phyloP scores from a whole-genome alignment of 75 land plant species.

The Pinus tabuliformis region DNA sequence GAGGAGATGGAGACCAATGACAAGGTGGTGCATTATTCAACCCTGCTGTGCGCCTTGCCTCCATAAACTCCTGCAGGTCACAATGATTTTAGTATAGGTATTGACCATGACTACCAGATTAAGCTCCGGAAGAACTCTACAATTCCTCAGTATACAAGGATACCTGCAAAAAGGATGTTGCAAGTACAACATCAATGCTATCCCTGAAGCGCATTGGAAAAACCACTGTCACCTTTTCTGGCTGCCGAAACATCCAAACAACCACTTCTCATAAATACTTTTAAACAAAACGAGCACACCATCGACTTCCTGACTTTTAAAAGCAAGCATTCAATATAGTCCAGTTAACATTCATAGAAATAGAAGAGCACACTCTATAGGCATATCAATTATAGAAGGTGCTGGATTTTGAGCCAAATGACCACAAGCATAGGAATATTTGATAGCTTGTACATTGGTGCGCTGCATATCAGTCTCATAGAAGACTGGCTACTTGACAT shows the following conservation, averaged over 20 bases:
- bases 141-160: background rate
- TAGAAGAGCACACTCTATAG: background rate
- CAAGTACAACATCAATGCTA: conserved; percentile 76
- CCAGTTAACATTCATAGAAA: conserved; percentile 1
- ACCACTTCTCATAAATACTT: background rate
- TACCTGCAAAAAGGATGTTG: conserved; percentile 95
- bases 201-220: conserved; percentile 98
- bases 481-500: background rate
- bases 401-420: background rate
- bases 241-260: conserved; percentile 42
- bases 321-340: background rate
- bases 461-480: background rate
- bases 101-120: background rate
- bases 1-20: conserved; percentile 81
- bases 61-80: conserved; percentile 80
- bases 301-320: background rate
- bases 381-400: background rate
- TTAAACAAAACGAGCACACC: background rate
- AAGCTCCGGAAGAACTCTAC: background rate
- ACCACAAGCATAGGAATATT: background rate
- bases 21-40: conserved; percentile 88
- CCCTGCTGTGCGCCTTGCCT: conserved; percentile 86
- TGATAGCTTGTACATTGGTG: background rate
- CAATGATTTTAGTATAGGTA: background rate
- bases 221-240: conserved; percentile 86